Evolutionary conservation across 495 filamentous ascomycete genomes (phyloP).

Genomic region (Xylaria bambusicola): DNA sequence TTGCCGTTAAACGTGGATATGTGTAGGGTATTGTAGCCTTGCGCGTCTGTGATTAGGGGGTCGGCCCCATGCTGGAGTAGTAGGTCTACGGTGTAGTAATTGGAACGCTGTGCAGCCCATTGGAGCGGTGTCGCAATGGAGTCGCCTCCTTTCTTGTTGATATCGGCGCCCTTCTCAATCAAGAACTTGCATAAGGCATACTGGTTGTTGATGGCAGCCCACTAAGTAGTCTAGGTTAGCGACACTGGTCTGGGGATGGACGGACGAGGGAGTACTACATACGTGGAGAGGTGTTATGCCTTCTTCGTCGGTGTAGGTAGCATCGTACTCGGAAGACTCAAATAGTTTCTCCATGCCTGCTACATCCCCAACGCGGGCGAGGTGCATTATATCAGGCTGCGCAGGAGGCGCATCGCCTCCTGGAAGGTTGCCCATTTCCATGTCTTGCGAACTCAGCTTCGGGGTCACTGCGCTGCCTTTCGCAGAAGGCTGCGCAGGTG

Average conservation of each 20-base stretch:
- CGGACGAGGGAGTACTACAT: conserved; percentile 33
- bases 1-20: conserved; percentile 97
- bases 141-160: conserved; percentile 94
- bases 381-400: conserved; percentile 92
- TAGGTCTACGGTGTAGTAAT: conserved; percentile 77
- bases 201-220: conserved; percentile 99
- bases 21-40: conserved; percentile 96
- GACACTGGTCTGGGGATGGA: background rate
- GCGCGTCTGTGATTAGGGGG: conserved; percentile 81
- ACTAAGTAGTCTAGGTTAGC: conserved; percentile 58
- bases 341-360: conserved; percentile 85
- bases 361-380: conserved; percentile 86
- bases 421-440: conserved; percentile 71
- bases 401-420: conserved; percentile 34
- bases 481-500: conserved; percentile 51
- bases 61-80: conserved; percentile 87
- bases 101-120: conserved; percentile 93
- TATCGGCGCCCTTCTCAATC: conserved; percentile 82
- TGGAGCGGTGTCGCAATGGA: conserved; percentile 89
- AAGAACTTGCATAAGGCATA: conserved; percentile 95
- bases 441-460: conserved; percentile 59
- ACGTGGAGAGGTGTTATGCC: conserved; percentile 96
- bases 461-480: conserved; percentile 62
- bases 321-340: conserved; percentile 75
- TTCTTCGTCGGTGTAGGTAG: conserved; percentile 81